Evolutionary conservation across 768 basidiomycete genomes (phyloP), one percentile per base, ranked within the genome.

Genomic region (Lactarius akahatsu): DNA sequence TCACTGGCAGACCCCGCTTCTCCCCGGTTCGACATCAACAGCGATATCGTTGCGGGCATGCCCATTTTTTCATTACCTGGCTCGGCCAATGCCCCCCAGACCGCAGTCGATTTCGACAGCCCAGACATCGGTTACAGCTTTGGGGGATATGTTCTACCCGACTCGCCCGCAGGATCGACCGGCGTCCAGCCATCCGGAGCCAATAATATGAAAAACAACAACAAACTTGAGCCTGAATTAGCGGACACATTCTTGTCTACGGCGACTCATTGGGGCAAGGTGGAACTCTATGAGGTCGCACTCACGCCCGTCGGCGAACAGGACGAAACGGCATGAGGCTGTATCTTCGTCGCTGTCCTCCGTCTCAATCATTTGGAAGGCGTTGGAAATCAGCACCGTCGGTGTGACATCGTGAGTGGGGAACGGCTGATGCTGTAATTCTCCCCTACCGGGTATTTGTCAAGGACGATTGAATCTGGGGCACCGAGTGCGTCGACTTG

Each of bases 231-330:
- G 85, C 4, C 3, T 5, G 30, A 6, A 28, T 79, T 92, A 13
- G 90, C 91, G 71, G 81, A 80, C 54, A 91, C 90, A 1, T 92
- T 89, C 80, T 77, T 92, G 54, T 84, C 81, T 92, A 47, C 88
- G 92, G 65, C 81, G 79, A 59, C 74, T 81, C 40, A 75, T 80
- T 18, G 80, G 78, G 34, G 70, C 71, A 28, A 74, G 77, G 61
- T 92, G 89, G 90, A 77, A 66, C 65, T 73, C 80, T 0, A 83
- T 88, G 40, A 81, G 86, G 60, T 86, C 88, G 16, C 91, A 93
- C 76, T 91, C 91, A 23, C 90, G 92, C 74, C 89, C 89, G 36
- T 91, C 88, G 4, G 91, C 90, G 1, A 75, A 71, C 28, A 80
- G 88, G 74, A 84, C 80, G 15, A 87, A 87, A 75, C 75, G 79